Evolutionary conservation across 352 stramenopile species (phyloP).

Genomic region (Phytopythium delawarense): DNA sequence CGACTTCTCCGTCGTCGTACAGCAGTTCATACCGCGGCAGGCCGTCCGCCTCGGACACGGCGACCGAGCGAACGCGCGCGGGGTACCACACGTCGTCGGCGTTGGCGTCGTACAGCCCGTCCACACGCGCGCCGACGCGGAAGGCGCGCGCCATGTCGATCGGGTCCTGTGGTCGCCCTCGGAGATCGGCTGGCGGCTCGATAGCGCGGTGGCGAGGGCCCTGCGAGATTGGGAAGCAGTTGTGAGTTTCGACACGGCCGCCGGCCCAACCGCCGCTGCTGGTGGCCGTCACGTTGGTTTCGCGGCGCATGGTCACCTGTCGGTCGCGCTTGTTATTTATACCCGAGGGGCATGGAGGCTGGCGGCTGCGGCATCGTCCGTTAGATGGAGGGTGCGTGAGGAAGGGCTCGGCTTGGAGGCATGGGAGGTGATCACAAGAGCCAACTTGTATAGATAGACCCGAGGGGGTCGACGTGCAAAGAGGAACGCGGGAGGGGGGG

Average conservation of each 20-base stretch:
- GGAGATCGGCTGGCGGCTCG: not conserved
- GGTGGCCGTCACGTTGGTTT: conserved; percentile 1
- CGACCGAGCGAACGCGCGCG: conserved; percentile 32
- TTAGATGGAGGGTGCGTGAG: not conserved
- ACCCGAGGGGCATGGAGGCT: not conserved
- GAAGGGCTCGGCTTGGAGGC: too few species aligned
- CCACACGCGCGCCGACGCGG: conserved; percentile 53
- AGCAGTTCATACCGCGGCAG: conserved; percentile 42
- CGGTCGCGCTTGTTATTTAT: not conserved
- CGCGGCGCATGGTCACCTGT: not conserved
- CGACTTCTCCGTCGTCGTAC: conserved; percentile 76
- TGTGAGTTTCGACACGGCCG: not conserved
- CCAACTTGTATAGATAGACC: not conserved
- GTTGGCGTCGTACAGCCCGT: conserved; percentile 81
- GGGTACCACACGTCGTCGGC: conserved; percentile 79
- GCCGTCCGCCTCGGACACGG: conserved; percentile 15
- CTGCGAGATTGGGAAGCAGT: not conserved
- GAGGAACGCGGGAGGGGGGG: not conserved
- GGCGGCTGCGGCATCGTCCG: not conserved
- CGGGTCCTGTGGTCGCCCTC: not conserved
- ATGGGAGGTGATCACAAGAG: not conserved
- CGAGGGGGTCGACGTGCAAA: not conserved
- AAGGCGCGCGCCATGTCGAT: conserved; percentile 16
- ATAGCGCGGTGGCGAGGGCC: not conserved
- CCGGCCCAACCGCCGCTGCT: not conserved